phyloP scores from a whole-genome alignment of 176 grass and related monocot genomes.

The Dactylis glomerata region DNA sequence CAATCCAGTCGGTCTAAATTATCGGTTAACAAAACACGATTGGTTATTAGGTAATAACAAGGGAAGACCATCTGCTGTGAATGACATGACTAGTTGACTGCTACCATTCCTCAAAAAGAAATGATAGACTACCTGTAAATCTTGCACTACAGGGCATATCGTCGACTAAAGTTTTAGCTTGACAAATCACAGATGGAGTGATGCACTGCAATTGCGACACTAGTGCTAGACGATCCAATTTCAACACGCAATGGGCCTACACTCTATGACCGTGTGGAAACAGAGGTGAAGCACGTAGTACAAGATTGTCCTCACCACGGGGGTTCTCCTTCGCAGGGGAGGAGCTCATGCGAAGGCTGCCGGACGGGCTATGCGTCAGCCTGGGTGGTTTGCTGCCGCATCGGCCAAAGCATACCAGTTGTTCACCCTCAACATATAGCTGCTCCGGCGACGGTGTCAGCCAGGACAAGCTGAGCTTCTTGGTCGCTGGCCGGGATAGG shows the following conservation, averaged over 20 bases:
- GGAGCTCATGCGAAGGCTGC: neutral
- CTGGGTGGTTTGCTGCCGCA: constrained; percentile 18
- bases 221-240: neutral
- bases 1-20: neutral
- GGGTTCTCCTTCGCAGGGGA: neutral
- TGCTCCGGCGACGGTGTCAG: neutral
- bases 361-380: neutral
- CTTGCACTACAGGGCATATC: neutral
- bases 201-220: neutral
- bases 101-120: neutral
- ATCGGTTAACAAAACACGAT: neutral
- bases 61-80: neutral
- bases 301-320: neutral
- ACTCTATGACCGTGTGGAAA: neutral
- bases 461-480: neutral
- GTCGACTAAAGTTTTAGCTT: neutral
- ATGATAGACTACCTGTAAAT: too few relatives aligned
- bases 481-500: neutral
- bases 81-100: neutral
- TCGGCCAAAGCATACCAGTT: neutral
- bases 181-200: neutral
- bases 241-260: neutral
- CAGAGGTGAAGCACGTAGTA: neutral
- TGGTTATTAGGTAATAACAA: neutral
- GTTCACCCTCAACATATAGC: neutral